Evolutionary conservation across 192 early-diverging fungal genomes (phyloP), one percentile per base, ranked within the genome.

Genomic region (Funneliformis mosseae): DNA sequence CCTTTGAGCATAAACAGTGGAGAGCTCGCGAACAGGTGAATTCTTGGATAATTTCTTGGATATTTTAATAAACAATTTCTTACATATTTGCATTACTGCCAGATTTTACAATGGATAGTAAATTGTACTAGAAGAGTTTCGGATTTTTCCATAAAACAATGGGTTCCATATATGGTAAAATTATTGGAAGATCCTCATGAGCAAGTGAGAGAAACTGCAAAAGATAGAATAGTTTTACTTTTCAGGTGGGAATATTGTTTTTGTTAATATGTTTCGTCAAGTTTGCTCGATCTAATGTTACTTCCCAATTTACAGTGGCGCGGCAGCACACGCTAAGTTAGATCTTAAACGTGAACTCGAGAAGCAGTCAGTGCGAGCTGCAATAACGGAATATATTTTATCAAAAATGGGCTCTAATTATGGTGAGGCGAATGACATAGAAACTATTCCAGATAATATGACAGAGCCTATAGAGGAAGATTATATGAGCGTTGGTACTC

Each of bases 21-120:
- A 77, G 60, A 64, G 76, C 64, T 77, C 76, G 76, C 23, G 76
- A 77, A 25, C 76, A 77, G 61, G 76, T 77, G 61, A 43, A 28
- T 38, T 10, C n/a, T 41, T 38, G 8, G 39, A 60, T 60, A 38
- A 21, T 66, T 28, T 33, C 8, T 69, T 5, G 21, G 8, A 21
- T 39, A 38, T 39, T 69, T 38, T 33, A 38, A 38, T 18, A 6
- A 18, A 33, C 6, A 39, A n/a, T 38, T 43, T n/a, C 27, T 60
- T 33, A 16, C 14, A 23, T 38, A 41, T 75, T 60, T 38, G 9
- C 6, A 46, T 16, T 77, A 63, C 9, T 43, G 16, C 42, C 43
- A 77, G 76, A 66, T 77, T 33, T 63, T 77, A 64, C 76, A 77
- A 64, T 77, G 76, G 76, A 21, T 77, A 39, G 33, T 39, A 4